Evolutionary conservation across 1,284 basidiomycete species (phyloP).

Genomic region (Laetiporus sulphureus): DNA sequence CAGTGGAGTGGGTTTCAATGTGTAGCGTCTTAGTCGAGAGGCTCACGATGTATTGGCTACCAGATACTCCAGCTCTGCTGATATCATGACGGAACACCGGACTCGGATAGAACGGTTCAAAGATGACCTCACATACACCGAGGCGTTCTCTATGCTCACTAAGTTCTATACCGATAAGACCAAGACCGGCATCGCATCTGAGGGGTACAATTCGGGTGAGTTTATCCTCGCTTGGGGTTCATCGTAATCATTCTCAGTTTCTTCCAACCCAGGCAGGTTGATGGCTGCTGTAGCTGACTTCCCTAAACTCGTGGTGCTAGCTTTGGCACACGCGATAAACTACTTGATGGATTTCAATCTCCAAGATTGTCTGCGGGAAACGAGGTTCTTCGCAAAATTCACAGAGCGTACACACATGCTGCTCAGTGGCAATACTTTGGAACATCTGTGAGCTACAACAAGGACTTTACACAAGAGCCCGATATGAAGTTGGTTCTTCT

Average conservation of each 20-base stretch:
- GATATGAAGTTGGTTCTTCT: constrained; percentile 6
- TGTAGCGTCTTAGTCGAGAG: too few species aligned
- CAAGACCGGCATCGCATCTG: constrained; percentile 33
- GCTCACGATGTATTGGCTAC: too few species aligned
- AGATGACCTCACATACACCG: constrained; percentile 52
- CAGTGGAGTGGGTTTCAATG: constrained; percentile 56
- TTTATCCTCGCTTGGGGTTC: neutral
- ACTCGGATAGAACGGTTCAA: constrained; percentile 62
- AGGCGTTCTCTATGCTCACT: constrained; percentile 70
- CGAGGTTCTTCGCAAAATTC: constrained; percentile 76
- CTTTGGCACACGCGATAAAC: constrained; percentile 72
- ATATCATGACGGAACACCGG: constrained; percentile 39
- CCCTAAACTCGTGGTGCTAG: constrained; percentile 67
- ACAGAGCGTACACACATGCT: constrained; percentile 81
- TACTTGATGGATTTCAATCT: constrained; percentile 77
- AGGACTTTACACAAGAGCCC: neutral
- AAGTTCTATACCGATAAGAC: constrained; percentile 63
- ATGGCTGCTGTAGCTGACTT: constrained; percentile 67
- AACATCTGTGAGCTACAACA: constrained; percentile 64
- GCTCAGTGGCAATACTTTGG: constrained; percentile 82
- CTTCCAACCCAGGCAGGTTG: constrained; percentile 33
- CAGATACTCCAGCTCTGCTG: constrained; percentile 26
- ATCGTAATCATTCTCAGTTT: neutral
- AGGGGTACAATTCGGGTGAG: constrained; percentile 42
- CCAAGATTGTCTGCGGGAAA: constrained; percentile 68